Evolutionary conservation across 257 asterid species (phyloP).

Genomic region (Salvia miltiorrhiza): DNA sequence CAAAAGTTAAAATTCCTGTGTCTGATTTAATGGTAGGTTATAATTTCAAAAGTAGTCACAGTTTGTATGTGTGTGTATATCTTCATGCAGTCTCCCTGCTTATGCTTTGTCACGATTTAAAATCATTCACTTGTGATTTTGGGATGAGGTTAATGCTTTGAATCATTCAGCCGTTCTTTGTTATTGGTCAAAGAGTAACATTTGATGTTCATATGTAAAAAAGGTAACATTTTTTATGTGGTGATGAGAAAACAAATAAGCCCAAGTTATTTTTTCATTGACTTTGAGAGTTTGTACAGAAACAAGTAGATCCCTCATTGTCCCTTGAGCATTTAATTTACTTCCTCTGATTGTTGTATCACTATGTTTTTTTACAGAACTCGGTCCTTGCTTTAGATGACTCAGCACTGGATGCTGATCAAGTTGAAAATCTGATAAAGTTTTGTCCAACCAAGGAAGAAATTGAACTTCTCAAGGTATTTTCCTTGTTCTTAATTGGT

Average conservation of each 20-base stretch:
- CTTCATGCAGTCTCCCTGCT: conserved; percentile 7
- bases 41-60: conserved; percentile 1
- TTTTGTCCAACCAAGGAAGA: conserved; percentile 94
- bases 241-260: no score
- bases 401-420: conserved; percentile 73
- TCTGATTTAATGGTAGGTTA: conserved; percentile 63
- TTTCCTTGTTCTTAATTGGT: background rate
- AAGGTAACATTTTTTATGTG: no score
- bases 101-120: background rate
- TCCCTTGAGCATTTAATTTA: background rate
- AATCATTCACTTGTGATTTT: no score
- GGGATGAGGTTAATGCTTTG: no score
- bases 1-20: conserved; percentile 86
- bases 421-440: conserved; percentile 81
- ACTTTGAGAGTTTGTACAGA: no score
- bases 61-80: background rate
- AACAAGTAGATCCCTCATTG: no score
- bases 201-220: no score
- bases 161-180: no score
- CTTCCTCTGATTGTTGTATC: conserved; percentile 7
- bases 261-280: no score
- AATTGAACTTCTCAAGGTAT: conserved; percentile 73
- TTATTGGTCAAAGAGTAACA: no score
- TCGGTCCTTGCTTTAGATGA: conserved; percentile 77
- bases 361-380: conserved; percentile 39